Evolutionary conservation across 306 rosid genomes (phyloP).

Genomic region (Cucurbita pepo): DNA sequence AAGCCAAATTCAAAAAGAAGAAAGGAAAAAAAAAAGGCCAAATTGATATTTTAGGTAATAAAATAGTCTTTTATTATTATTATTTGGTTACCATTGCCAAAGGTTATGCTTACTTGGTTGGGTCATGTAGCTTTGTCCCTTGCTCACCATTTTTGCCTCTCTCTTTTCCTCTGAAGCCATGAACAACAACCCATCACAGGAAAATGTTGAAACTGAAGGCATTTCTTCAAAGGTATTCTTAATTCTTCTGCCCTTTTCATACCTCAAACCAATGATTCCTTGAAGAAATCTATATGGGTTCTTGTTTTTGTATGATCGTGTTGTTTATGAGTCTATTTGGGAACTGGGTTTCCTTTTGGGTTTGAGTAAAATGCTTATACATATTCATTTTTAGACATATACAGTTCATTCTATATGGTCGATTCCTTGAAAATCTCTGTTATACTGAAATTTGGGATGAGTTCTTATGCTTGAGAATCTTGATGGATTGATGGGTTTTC

Average conservation of each 20-base stretch:
- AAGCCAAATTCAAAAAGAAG: neutral
- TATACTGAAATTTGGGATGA: neutral
- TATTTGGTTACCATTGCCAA: neutral
- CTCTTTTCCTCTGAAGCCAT: conserved; percentile 16
- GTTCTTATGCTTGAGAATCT: neutral
- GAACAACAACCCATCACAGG: conserved; percentile 52
- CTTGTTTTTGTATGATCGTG: neutral
- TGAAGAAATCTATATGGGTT: neutral
- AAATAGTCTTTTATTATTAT: neutral
- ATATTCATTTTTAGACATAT: neutral
- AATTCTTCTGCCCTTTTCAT: neutral
- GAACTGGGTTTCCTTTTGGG: neutral
- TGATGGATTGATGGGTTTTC: neutral
- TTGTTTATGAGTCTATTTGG: neutral
- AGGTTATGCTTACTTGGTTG: neutral
- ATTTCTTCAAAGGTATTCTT: conserved; percentile 39
- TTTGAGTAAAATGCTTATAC: neutral
- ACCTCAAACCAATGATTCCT: neutral
- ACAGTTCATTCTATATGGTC: neutral
- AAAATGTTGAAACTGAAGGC: conserved; percentile 35
- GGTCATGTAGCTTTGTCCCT: neutral
- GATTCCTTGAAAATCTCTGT: neutral
- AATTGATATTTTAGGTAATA: neutral
- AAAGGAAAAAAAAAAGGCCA: neutral
- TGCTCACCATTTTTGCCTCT: neutral